Conservation (phyloP, 1,284 basidiomycete genomes). For the Papiliotrema laurentii region DNA sequence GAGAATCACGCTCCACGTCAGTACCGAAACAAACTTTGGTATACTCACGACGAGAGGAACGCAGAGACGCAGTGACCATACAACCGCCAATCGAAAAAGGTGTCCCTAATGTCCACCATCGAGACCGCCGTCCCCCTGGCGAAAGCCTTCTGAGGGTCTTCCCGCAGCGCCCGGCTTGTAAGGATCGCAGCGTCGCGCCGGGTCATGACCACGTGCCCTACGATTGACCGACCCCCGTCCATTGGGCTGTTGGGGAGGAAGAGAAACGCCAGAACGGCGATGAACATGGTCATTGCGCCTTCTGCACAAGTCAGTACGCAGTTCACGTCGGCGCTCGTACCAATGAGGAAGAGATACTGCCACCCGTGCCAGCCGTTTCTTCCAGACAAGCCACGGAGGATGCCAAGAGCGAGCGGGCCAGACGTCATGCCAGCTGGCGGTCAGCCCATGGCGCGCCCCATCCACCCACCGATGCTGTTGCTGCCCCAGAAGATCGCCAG, state of each 20-base stretch:
- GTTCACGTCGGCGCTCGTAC: slow-evolving; percentile 1
- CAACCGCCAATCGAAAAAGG: slow-evolving; percentile 15
- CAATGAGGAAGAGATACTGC: slow-evolving; percentile 19
- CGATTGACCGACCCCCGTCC: slow-evolving; percentile 13
- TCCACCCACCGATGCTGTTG: slow-evolving; percentile 12
- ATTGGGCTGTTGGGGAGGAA: slow-evolving; percentile 12
- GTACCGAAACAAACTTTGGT: background rate
- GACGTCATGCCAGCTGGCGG: slow-evolving; percentile 16
- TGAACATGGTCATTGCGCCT: slow-evolving; percentile 16
- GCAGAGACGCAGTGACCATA: slow-evolving; percentile 16
- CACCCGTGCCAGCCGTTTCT: slow-evolving; percentile 15
- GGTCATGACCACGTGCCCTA: slow-evolving; percentile 7
- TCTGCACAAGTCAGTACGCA: slow-evolving; percentile 5
- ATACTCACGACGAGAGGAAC: slow-evolving; percentile 17
- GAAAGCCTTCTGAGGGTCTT: slow-evolving; percentile 14
- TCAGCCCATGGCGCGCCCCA: background rate
- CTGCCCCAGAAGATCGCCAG: slow-evolving; percentile 19
- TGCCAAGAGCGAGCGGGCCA: slow-evolving; percentile 17
- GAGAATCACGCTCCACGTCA: slow-evolving; percentile 10
- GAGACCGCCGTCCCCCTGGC: slow-evolving; percentile 1
- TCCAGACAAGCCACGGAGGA: slow-evolving; percentile 11
- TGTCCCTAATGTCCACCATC: slow-evolving; percentile 13
- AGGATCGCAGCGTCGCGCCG: slow-evolving; percentile 11
- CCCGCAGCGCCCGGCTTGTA: slow-evolving; percentile 6
- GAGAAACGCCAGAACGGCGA: slow-evolving; percentile 14